phyloP scores from a whole-genome alignment of 2,329 filamentous ascomycete species.

The Ustilaginoidea virens region DNA sequence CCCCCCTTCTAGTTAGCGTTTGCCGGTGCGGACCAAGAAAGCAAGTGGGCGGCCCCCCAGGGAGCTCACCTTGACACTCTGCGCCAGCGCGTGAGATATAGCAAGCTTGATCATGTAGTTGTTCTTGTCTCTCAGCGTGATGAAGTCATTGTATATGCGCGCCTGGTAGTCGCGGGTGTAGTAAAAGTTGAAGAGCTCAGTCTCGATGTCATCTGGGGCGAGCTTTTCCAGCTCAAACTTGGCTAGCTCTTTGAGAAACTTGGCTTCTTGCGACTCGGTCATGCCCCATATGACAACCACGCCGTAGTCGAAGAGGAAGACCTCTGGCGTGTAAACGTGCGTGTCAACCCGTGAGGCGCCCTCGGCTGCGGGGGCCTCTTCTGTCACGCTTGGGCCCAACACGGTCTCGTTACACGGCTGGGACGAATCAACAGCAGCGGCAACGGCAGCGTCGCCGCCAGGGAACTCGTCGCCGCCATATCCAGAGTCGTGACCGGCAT shows the following conservation, averaged over 20 bases:
- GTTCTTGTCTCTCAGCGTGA: conserved; percentile 79
- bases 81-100: conserved; percentile 87
- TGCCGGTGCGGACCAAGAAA: not conserved
- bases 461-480: conserved; percentile 14
- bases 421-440: conserved; percentile 11
- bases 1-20: too few species aligned
- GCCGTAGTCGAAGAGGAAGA: conserved; percentile 94
- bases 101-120: conserved; percentile 98
- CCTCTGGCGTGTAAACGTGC: conserved; percentile 77
- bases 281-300: conserved; percentile 98
- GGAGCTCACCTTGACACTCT: conserved; percentile 74
- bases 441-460: conserved; percentile 11
- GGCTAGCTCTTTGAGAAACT: conserved; percentile 82
- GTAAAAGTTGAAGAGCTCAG: conserved; percentile 98
- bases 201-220: conserved; percentile 75
- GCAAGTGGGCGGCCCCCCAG: conserved; percentile 1
- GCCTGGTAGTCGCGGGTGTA: conserved; percentile 97
- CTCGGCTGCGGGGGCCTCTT: conserved; percentile 24
- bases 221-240: conserved; percentile 92
- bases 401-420: conserved; percentile 17
- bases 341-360: conserved; percentile 64
- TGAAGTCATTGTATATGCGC: conserved; percentile 98
- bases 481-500: conserved; percentile 17
- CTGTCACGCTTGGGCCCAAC: conserved; percentile 18
- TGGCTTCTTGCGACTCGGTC: conserved; percentile 74